Base-by-base conservation (phyloP, 352 stramenopile genomes). In the Stramenopiles sp. region DNA sequence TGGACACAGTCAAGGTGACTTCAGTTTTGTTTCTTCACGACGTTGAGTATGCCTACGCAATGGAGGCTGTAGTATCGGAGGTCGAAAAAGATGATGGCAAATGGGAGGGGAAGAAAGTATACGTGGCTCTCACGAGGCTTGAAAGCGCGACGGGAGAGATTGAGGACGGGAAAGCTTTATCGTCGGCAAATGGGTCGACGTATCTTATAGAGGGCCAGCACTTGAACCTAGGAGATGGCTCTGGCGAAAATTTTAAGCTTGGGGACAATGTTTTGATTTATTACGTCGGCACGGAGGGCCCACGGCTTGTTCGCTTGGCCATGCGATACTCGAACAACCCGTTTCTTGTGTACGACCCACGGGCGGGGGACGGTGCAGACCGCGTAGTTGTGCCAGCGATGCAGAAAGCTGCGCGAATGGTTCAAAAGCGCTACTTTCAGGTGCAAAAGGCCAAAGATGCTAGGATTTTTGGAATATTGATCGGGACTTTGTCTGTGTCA, bases 391-490 rank as follows among this genome's bases (percentile, higher is more conserved):
- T 89, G 74, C 68, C 77, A 0, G 48, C 76, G 49, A 78, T 71
- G 1, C 49, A 83, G 78, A 80, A 74, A 78, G 83, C 78, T 85
- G 78, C 48, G 73, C 53, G 32, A 63, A 76, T 76, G 30, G 68
- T 76, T 25, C 73, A 76, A 32, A 73, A 37, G 25, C 25, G 68
- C 25, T 68, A 78, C 73, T 3, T 3, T 36, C 34, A 75, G n/a
- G 88, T 96, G 4, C 90, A 98, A 80, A 90, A 96, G 77, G 92
- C 91, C 1, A 89, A 91, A 74, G 88, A 97, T 74, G 90, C 92
- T 0, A 84, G 89, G 73, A 94, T 97, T 63, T 93, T 96, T 74
- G 94, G 92, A 36, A 97, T 98, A 79, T 84, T 98, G 36, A 95
- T 98, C 79, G 92, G 90, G 3, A 97, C 90, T 1, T 83, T 98